phyloP scores from a whole-genome alignment of 805 yeast species.

The Wickerhamiella sorbophila region DNA sequence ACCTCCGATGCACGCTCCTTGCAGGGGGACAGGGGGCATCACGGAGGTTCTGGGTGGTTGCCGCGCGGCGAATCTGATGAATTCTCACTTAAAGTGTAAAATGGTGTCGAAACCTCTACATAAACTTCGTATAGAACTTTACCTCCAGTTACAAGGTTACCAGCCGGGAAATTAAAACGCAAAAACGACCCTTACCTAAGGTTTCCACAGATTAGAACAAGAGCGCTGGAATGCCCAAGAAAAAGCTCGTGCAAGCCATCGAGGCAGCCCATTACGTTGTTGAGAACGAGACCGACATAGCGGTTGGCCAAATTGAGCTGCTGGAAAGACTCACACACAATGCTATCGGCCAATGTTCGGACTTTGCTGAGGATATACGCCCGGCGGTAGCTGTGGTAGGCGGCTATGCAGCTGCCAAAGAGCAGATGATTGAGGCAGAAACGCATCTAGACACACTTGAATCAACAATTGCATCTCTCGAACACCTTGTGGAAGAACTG shows the following conservation, averaged over 20 bases:
- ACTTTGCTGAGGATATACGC: conserved; percentile 14
- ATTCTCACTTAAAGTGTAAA: too few relatives aligned
- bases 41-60: too few relatives aligned
- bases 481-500: conserved; percentile 38
- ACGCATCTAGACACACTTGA: conserved; percentile 12
- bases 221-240: not conserved
- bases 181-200: too few relatives aligned
- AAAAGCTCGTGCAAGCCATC: not conserved
- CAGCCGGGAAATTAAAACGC: too few relatives aligned
- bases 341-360: conserved; percentile 6
- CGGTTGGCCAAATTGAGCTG: conserved; percentile 9
- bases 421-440: conserved; percentile 2
- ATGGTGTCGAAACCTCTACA: too few relatives aligned
- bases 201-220: too few relatives aligned
- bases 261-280: conserved; percentile 8
- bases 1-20: too few relatives aligned
- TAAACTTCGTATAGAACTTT: too few relatives aligned
- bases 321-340: conserved; percentile 10
- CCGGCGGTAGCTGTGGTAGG: conserved; percentile 17
- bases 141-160: too few relatives aligned
- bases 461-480: conserved; percentile 24
- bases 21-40: too few relatives aligned
- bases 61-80: too few relatives aligned
- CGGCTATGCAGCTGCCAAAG: not conserved
- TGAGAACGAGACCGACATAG: conserved; percentile 14